phyloP scores from a whole-genome alignment of 768 basidiomycete genomes.

The Termitomyces sp. region DNA sequence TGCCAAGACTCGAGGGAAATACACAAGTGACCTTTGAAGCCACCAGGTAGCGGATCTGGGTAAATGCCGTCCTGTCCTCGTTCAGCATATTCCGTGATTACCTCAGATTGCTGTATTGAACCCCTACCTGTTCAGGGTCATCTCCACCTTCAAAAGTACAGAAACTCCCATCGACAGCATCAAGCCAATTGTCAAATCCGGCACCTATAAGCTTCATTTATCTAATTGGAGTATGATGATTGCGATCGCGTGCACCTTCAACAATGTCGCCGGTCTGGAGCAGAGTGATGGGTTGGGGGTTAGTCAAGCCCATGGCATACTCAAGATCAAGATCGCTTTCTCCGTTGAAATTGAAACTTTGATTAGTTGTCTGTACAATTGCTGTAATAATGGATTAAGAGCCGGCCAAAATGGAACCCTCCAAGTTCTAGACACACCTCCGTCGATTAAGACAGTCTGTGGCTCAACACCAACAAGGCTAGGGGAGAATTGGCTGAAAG shows the following conservation, averaged over 20 bases:
- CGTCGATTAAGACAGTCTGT: constrained; percentile 30
- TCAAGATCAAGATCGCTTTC: constrained; percentile 58
- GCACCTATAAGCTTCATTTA: constrained; percentile 25
- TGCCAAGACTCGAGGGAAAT: background rate
- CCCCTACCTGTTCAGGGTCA: constrained; percentile 29
- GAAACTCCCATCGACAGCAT: constrained; percentile 43
- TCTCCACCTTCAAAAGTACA: constrained; percentile 46
- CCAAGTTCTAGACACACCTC: constrained; percentile 19
- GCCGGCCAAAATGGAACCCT: background rate
- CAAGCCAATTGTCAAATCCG: constrained; percentile 45
- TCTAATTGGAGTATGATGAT: background rate
- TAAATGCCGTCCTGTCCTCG: constrained; percentile 21
- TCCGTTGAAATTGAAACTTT: constrained; percentile 45
- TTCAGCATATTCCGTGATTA: background rate
- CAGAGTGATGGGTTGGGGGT: constrained; percentile 35
- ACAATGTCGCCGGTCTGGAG: constrained; percentile 42
- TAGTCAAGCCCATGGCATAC: constrained; percentile 49
- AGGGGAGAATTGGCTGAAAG: constrained; percentile 32
- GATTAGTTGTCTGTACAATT: constrained; percentile 36
- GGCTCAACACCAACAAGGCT: constrained; percentile 33
- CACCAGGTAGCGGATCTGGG: constrained; percentile 12
- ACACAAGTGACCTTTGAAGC: constrained; percentile 10
- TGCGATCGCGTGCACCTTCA: constrained; percentile 24
- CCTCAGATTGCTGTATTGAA: background rate
- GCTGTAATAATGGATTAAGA: constrained; percentile 21